A percentile compares a stretch with the other conserved stretches of the same genome.
phyloP scores from a whole-genome alignment of 805 yeast species.

The Ogataea salicorniae region DNA sequence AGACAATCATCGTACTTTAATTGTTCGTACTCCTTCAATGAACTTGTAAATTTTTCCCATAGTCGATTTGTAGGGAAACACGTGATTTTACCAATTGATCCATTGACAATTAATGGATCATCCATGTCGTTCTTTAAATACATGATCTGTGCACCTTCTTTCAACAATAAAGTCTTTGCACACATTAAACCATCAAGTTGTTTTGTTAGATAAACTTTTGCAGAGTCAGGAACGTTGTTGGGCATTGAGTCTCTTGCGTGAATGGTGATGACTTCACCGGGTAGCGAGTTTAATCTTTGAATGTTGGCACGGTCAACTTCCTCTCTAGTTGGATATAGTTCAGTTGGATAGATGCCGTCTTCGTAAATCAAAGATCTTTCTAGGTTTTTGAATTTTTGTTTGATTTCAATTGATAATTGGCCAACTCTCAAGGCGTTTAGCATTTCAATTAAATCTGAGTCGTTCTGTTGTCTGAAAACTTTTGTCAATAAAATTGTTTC shows the following conservation, averaged over 20 bases:
- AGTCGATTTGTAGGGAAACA: slow-evolving; percentile 39
- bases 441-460: slow-evolving; percentile 66
- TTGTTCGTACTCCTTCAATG: slow-evolving; percentile 23
- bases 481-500: slow-evolving; percentile 66
- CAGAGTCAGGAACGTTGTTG: not conserved
- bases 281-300: slow-evolving; percentile 42
- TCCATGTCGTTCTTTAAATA: slow-evolving; percentile 63
- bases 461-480: slow-evolving; percentile 88
- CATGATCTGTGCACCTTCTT: slow-evolving; percentile 93
- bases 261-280: slow-evolving; percentile 42
- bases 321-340: slow-evolving; percentile 75
- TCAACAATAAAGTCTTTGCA: slow-evolving; percentile 54
- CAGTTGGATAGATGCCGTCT: slow-evolving; percentile 86
- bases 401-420: slow-evolving; percentile 44
- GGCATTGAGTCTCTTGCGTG: slow-evolving; percentile 38
- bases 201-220: slow-evolving; percentile 10
- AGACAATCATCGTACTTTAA: slow-evolving; percentile 11
- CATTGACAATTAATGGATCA: slow-evolving; percentile 78
- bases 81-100: slow-evolving; percentile 76
- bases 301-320: slow-evolving; percentile 80
- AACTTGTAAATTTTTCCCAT: slow-evolving; percentile 23
- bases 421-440: slow-evolving; percentile 80
- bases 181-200: slow-evolving; percentile 56
- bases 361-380: slow-evolving; percentile 51
- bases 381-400: slow-evolving; percentile 44